phyloP scores from a whole-genome alignment of 495 filamentous ascomycete genomes.

The Penicillium odoratum region DNA sequence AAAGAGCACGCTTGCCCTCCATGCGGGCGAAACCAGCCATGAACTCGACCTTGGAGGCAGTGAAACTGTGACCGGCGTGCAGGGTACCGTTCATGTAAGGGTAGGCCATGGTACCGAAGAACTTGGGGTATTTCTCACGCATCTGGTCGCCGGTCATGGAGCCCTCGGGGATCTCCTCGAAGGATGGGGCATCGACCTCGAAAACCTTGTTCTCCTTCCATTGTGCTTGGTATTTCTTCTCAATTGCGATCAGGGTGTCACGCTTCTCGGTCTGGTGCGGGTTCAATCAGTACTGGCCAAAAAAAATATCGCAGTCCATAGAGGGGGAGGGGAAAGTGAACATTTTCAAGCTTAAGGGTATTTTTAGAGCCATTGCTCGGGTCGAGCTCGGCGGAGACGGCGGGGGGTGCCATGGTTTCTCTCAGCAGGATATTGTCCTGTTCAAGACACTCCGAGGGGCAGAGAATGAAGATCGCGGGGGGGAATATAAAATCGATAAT shows the following conservation, averaged over 20 bases:
- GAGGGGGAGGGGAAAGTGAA: conserved; percentile 38
- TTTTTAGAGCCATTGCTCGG: conserved; percentile 62
- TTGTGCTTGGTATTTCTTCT: conserved; percentile 88
- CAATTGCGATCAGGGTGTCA: conserved; percentile 80
- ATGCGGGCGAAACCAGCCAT: conserved; percentile 78
- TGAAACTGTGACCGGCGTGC: conserved; percentile 90
- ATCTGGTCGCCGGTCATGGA: conserved; percentile 69
- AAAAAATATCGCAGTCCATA: conserved; percentile 19
- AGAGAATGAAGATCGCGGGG: conserved; percentile 36
- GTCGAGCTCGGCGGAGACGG: conserved; percentile 58
- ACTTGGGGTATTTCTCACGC: conserved; percentile 82
- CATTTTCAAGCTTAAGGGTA: conserved; percentile 75
- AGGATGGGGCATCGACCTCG: conserved; percentile 78
- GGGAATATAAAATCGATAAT: conserved; percentile 14
- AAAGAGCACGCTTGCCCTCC: conserved; percentile 83
- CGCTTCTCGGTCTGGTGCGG: conserved; percentile 78
- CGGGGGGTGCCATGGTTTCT: conserved; percentile 53
- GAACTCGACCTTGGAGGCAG: conserved; percentile 88
- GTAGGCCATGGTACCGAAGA: conserved; percentile 90
- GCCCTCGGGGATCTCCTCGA: conserved; percentile 68
- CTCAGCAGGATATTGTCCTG: conserved; percentile 23
- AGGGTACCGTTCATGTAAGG: conserved; percentile 97
- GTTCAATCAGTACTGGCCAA: conserved; percentile 22
- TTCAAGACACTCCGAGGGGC: conserved; percentile 29
- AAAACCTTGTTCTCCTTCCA: conserved; percentile 82